These are phyloP conservation scores for Dendrocalamus latiflorus DNA, from an alignment of 202 grass and related monocot genomes.

Conservation along the genomic window DNA sequence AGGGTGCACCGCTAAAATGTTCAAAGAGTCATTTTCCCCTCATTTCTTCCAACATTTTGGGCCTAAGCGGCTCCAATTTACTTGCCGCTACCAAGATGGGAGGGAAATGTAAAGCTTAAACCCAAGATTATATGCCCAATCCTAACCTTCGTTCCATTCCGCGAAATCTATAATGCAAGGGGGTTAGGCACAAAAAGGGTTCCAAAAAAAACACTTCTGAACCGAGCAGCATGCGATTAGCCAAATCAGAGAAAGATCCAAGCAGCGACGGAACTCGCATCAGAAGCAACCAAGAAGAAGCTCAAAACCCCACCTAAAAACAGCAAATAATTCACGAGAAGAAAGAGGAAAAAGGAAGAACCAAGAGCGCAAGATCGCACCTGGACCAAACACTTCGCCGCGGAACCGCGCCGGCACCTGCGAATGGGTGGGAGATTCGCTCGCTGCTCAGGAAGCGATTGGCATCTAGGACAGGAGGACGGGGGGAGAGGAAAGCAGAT, in stretches of 20 bases:
- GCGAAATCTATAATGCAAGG: conserved; percentile 21
- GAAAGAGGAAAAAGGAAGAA: background rate
- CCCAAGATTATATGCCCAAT: background rate
- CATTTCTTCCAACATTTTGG: background rate
- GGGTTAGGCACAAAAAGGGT: background rate
- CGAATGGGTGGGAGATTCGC: background rate
- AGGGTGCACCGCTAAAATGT: background rate
- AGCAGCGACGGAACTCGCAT: background rate
- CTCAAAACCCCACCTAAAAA: background rate
- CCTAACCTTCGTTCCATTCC: background rate
- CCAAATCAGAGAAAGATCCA: conserved; percentile 22
- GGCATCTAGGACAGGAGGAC: conserved; percentile 16
- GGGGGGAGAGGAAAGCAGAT: conserved; percentile 23
- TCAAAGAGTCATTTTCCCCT: background rate
- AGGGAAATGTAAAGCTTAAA: background rate
- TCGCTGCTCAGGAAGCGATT: conserved; percentile 16
- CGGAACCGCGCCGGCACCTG: background rate
- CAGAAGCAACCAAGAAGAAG: background rate
- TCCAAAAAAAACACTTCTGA: background rate
- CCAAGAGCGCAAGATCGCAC: background rate
- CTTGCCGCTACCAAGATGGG: background rate
- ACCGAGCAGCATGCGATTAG: background rate
- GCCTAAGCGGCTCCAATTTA: background rate
- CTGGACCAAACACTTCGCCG: conserved; percentile 10
- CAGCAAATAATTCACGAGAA: background rate